A percentile compares a stretch with the other conserved stretches of the same genome.
phyloP scores from a whole-genome alignment of 1,139 yeast genomes.

The Lodderomyces beijingensis region DNA sequence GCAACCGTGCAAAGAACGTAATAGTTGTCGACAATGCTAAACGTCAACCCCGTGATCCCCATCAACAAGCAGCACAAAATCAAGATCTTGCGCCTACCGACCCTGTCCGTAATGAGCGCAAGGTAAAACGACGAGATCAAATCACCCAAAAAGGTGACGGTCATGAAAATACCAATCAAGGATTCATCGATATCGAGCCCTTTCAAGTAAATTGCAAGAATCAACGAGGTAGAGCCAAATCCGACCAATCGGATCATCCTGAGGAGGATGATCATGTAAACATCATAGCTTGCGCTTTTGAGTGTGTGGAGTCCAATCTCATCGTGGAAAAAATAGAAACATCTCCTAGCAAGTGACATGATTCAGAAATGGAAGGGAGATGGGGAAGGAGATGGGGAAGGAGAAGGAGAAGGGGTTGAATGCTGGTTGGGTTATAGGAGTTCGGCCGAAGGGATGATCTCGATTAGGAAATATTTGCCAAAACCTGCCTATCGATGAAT shows the following conservation, averaged over 20 bases:
- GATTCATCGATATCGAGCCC: conserved; percentile 27
- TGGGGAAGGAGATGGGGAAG: too few species aligned
- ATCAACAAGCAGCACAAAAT: conserved; percentile 24
- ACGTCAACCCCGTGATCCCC: conserved; percentile 28
- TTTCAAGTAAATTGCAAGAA: conserved; percentile 34
- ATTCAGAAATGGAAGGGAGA: too few species aligned
- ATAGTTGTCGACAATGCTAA: conserved; percentile 18
- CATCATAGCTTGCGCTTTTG: conserved; percentile 22
- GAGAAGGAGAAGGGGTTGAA: too few species aligned
- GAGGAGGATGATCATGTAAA: conserved; percentile 25
- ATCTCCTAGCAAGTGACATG: not conserved
- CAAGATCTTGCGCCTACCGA: conserved; percentile 32
- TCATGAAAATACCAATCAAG: conserved; percentile 35
- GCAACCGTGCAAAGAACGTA: conserved; percentile 22
- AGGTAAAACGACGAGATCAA: conserved; percentile 29
- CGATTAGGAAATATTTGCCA: too few species aligned
- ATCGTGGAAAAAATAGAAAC: conserved; percentile 1
- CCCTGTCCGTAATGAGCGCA: conserved; percentile 28
- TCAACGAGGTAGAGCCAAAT: conserved; percentile 40
- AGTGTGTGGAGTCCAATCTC: conserved; percentile 29
- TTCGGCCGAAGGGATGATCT: too few species aligned
- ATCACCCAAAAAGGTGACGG: conserved; percentile 37
- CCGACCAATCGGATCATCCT: conserved; percentile 36
- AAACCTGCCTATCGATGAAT: too few species aligned
- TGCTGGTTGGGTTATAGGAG: too few species aligned